Conservation (phyloP, 352 stramenopile genomes). For the Pythium periplocum region DNA sequence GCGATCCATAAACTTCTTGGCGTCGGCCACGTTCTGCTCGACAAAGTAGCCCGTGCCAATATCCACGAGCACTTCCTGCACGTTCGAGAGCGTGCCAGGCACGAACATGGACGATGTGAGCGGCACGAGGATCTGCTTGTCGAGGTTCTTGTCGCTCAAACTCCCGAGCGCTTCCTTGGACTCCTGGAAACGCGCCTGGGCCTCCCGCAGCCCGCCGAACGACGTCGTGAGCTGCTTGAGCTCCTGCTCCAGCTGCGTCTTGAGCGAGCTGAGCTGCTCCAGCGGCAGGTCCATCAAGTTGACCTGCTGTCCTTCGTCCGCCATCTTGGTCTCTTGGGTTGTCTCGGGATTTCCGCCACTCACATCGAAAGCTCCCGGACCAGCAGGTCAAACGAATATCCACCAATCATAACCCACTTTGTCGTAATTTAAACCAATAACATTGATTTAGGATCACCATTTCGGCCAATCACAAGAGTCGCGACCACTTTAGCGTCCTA, state of each 20-base stretch:
- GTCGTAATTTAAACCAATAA: no score
- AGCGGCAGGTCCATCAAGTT: constrained; percentile 87
- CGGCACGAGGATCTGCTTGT: constrained; percentile 90
- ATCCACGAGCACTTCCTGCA: constrained; percentile 89
- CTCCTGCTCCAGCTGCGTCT: constrained; percentile 85
- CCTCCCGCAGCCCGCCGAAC: constrained; percentile 66
- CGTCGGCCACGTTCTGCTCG: constrained; percentile 88
- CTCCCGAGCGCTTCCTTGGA: constrained; percentile 68
- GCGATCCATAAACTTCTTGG: constrained; percentile 88
- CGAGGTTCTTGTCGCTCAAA: constrained; percentile 49
- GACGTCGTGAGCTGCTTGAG: constrained; percentile 70
- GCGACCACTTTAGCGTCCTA: no score
- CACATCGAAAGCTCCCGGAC: no score
- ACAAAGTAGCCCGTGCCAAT: constrained; percentile 95
- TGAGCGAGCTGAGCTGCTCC: constrained; percentile 91
- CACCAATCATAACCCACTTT: no score
- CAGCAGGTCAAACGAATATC: no score
- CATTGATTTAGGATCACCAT: no score
- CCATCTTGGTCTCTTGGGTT: constrained; percentile 20
- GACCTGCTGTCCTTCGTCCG: constrained; percentile 32
- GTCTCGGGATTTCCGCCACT: no score
- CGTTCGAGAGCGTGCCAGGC: constrained; percentile 81
- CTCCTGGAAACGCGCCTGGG: constrained; percentile 71
- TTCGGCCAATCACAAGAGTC: no score
- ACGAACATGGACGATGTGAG: constrained; percentile 95